Conservation (phyloP, 192 early-diverging fungal species). For the Coemansia sp. region DNA sequence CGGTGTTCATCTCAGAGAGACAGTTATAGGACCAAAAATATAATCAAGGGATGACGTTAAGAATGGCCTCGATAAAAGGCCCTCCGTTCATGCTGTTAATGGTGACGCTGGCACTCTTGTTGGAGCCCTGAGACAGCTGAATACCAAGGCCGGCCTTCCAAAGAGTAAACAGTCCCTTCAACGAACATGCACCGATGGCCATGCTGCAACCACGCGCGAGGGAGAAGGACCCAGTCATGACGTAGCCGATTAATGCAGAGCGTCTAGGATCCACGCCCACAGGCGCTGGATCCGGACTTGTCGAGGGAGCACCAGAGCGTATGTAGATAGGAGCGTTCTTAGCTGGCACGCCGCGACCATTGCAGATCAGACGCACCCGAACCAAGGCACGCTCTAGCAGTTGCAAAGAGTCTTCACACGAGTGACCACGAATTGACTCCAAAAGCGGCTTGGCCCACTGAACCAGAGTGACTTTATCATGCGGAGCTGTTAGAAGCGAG, state of each 20-base stretch:
- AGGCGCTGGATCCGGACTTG: neutral
- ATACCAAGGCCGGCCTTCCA: neutral
- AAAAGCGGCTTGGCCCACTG: slow-evolving; percentile 44
- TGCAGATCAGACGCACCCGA: slow-evolving; percentile 43
- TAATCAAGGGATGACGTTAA: slow-evolving; percentile 23
- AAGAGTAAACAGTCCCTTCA: slow-evolving; percentile 35
- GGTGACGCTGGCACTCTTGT: slow-evolving; percentile 1
- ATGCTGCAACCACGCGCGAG: slow-evolving; percentile 52
- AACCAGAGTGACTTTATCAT: neutral
- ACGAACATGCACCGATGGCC: slow-evolving; percentile 51
- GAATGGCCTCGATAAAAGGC: slow-evolving; percentile 26
- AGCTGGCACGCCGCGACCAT: slow-evolving; percentile 42
- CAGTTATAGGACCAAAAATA: neutral
- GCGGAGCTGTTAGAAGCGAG: slow-evolving; percentile 5
- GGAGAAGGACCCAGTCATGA: slow-evolving; percentile 49
- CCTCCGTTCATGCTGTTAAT: slow-evolving; percentile 35
- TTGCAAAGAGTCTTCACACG: neutral
- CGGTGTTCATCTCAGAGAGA: neutral
- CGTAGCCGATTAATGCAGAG: slow-evolving; percentile 31
- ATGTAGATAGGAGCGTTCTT: slow-evolving; percentile 40
- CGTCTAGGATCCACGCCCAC: neutral
- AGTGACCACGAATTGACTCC: neutral
- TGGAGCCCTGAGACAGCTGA: neutral
- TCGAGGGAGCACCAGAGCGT: neutral
- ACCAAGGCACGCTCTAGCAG: slow-evolving; percentile 37